Evolutionary conservation across 768 basidiomycete species (phyloP), one percentile per base, ranked within the genome.

Genomic region (Grammothele lineata): DNA sequence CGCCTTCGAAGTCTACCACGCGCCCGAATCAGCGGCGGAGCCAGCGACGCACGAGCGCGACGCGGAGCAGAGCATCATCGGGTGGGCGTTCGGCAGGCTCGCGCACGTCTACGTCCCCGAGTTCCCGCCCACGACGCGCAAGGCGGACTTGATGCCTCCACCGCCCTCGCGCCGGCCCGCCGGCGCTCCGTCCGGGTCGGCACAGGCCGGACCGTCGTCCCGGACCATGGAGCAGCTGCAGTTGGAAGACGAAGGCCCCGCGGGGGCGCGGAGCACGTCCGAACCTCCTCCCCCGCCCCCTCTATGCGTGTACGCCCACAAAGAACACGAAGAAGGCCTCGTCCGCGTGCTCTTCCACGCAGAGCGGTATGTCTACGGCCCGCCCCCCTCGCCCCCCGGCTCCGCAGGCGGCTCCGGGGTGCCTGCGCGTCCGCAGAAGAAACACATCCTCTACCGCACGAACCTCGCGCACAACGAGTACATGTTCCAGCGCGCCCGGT

Each of bases 1-100:
- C 34, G 12, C 44, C 12, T 52, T 58, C 25, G 57, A 57, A 40
- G 37, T 45, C 10, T 57, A 53, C 48, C 21, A 43, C 37, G 41
- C 38, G 12, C 48, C 54, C 24, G 49, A 45, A 7, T 45, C 54
- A n/a, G 47, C 42, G 9, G 33, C 37, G 23, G 36, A 40, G 21
- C 35, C 37, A 15, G 39, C 19, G 8, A 14, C 23, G 27, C 33
- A 33, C 35, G n/a, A 14, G 12, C 47, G 37, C 38, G 15, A 21
- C 24, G 30, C 47, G 7, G 32, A 44, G 2, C 23, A 36, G 2
- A 33, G 17, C n/a, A 27, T 43, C 3, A 3, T 47, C 24, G 21
- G 22, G 27, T 23, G 25, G 35, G 32, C 40, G n/a, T 15, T 40
- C 4, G 50, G 50, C 33, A 12, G 8, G 17, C 41, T 55, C 33